Evolutionary conservation across 2,329 filamentous ascomycete genomes (phyloP), one percentile per base, ranked within the genome.

Genomic region (Thermoascus crustaceus): DNA sequence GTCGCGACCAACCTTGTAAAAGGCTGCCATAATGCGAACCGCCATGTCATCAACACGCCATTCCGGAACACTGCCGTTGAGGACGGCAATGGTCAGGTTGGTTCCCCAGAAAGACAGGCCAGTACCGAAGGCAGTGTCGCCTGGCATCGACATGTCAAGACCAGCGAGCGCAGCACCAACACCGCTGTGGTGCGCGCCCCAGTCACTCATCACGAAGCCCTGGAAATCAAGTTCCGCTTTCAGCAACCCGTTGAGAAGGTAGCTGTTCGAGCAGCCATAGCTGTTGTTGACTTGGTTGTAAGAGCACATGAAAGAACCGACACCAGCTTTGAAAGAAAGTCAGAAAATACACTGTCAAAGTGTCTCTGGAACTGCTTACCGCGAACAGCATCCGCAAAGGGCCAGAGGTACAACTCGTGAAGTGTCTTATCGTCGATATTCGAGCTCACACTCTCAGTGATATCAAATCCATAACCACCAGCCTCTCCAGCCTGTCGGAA

Each of bases 31-130:
- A 53, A 80, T 94, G 49, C 91, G 79, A 60, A 86, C 82, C 4
- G 78, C 85, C 81, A 94, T 94, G 54, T 96, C 91, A 48, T 95
- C 88, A 7, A 96, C 58, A 33, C 89, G 77, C 74, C 83, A 94
- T 47, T 84, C 77, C 1, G 89, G 85, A 20, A 96, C 67, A 1
- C 87, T 94, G 22, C 88, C 88, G 54, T 96, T 95, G 48, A 94
- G 62, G 4, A 95, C 79, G 1, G 85, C 85, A 31, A 94, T 67
- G 2, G 89, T 95, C 48, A 96, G 61, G 61, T 96, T 96, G 18
- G 79, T 67, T 7, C 89, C 89, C 82, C 84, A 94, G 68, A 71
- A 93, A 11, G 80, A 81, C 33, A 63, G 60, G 5, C 83, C 83
- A 3, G 73, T 76, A 58, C 82, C 76, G 64, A 95, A 94, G 13